A percentile compares a stretch with the other conserved stretches of the same genome.
Evolutionary conservation across 2,329 filamentous ascomycete species (phyloP).

Genomic region (Colletotrichum salicis): DNA sequence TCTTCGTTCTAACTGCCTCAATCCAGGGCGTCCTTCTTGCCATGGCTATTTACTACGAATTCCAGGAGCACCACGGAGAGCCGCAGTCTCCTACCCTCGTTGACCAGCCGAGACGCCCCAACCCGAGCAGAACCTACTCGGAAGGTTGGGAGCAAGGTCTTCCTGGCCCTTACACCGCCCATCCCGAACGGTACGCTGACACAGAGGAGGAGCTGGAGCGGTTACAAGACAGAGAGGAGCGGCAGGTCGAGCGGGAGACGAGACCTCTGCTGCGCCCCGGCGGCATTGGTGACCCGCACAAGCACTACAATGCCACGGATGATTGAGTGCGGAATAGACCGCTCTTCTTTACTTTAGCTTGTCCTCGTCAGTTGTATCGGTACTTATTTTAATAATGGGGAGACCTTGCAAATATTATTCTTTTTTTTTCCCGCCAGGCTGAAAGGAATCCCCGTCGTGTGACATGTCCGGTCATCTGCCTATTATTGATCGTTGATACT

Average conservation of each 20-base stretch:
- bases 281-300: constrained; percentile 59
- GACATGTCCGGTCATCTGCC: not conserved
- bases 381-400: not conserved
- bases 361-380: not conserved
- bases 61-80: constrained; percentile 54
- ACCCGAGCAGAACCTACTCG: constrained; percentile 57
- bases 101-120: constrained; percentile 45
- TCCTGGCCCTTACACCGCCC: constrained; percentile 62
- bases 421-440: no score
- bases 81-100: constrained; percentile 20
- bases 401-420: not conserved
- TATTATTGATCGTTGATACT: not conserved
- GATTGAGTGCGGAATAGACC: not conserved
- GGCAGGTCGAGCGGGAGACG: constrained; percentile 61
- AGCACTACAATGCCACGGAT: constrained; percentile 49
- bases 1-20: constrained; percentile 85
- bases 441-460: no score
- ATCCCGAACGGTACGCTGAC: constrained; percentile 63
- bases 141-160: constrained; percentile 63
- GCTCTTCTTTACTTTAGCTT: not conserved
- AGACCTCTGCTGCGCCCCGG: constrained; percentile 62
- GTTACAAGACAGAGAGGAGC: constrained; percentile 61
- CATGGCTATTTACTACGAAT: constrained; percentile 84
- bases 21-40: constrained; percentile 84
- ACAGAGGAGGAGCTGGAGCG: constrained; percentile 63